Percentiles rank a stretch among this genome's conserved stretches.
Conservation (phyloP, 2,329 filamentous ascomycete genomes). For the Drechslerella coelobrocha region DNA sequence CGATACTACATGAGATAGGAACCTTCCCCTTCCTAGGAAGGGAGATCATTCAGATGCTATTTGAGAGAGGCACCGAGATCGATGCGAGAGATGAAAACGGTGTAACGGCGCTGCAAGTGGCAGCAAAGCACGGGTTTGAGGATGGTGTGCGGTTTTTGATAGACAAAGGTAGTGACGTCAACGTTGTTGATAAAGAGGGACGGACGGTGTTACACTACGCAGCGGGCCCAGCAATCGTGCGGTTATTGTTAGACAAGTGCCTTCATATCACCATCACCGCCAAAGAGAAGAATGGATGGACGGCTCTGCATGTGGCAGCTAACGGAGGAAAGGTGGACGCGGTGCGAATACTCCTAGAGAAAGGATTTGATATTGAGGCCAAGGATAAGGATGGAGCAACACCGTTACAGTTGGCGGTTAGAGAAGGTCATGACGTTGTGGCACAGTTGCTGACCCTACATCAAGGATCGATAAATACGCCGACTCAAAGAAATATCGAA, state of each 20-base stretch:
- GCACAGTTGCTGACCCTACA: too few species aligned
- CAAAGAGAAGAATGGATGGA: slow-evolving; percentile 22
- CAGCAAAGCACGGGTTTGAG: slow-evolving; percentile 34
- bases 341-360: slow-evolving; percentile 28
- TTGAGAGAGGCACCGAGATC: slow-evolving; percentile 1
- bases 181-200: too few species aligned
- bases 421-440: not conserved
- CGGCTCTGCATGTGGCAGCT: slow-evolving; percentile 45
- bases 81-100: slow-evolving; percentile 7
- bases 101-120: slow-evolving; percentile 39
- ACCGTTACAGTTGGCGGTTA: not conserved
- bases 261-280: too few species aligned
- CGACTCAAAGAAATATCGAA: too few species aligned
- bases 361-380: slow-evolving; percentile 23
- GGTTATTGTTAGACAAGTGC: too few species aligned
- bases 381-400: not conserved
- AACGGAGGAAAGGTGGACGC: slow-evolving; percentile 18
- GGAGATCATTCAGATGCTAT: too few species aligned
- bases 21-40: too few species aligned
- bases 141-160: slow-evolving; percentile 33
- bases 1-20: too few species aligned
- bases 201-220: too few species aligned
- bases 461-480: too few species aligned
- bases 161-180: slow-evolving; percentile 28
- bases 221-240: too few species aligned